A percentile compares a stretch with the other conserved stretches of the same genome.
Evolutionary conservation across 2,329 filamentous ascomycete species (phyloP).

Genomic region (Corniculantispora saksenae): DNA sequence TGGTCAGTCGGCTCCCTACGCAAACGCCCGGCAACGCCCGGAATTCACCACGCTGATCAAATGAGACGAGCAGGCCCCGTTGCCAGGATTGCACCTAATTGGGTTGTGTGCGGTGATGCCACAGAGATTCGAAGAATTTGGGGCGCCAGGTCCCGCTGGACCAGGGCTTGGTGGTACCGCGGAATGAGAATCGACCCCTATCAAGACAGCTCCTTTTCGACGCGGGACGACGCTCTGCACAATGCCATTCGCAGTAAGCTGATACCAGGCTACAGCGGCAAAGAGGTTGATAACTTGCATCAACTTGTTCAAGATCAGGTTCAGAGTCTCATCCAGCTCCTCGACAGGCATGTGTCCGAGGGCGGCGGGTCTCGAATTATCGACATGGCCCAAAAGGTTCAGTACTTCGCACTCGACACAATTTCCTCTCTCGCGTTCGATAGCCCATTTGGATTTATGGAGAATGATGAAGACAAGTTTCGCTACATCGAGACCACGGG

Average conservation of each 20-base stretch:
- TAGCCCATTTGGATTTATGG: constrained; percentile 47
- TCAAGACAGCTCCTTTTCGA: constrained; percentile 51
- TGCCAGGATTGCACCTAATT: constrained; percentile 31
- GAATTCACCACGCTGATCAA: background rate
- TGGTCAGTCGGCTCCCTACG: background rate
- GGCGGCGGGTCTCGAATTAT: constrained; percentile 2
- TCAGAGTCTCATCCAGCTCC: constrained; percentile 44
- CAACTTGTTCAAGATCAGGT: constrained; percentile 47
- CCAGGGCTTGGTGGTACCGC: constrained; percentile 42
- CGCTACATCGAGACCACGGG: constrained; percentile 46
- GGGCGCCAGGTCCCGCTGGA: constrained; percentile 29
- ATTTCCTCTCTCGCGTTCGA: constrained; percentile 55
- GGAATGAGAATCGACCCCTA: constrained; percentile 51
- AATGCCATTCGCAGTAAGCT: constrained; percentile 37
- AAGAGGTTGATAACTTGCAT: constrained; percentile 32
- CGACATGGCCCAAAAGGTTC: constrained; percentile 51
- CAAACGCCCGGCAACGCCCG: background rate
- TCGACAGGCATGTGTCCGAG: constrained; percentile 39
- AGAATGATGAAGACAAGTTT: constrained; percentile 46
- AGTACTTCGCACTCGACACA: constrained; percentile 57
- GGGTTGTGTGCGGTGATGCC: constrained; percentile 32
- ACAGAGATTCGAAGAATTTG: constrained; percentile 33
- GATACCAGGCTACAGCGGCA: constrained; percentile 27
- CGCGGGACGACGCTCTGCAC: constrained; percentile 49
- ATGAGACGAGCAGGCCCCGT: constrained; percentile 26